These are phyloP conservation scores for Triticum aestivum DNA, from an alignment of 176 grass and related monocot species.

Conservation along the genomic window DNA sequence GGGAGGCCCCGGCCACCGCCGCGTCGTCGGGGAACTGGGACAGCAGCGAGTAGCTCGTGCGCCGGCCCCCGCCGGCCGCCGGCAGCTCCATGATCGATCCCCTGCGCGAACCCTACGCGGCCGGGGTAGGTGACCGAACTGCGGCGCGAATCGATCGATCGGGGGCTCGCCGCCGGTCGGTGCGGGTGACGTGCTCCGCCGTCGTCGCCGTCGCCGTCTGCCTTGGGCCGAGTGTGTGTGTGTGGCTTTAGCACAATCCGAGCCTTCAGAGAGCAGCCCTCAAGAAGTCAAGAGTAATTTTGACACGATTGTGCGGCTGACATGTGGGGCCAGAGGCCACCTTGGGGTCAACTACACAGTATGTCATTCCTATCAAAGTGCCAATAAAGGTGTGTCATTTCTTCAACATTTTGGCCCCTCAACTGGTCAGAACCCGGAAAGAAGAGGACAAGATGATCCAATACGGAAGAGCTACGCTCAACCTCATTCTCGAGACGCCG, in stretches of 20 bases:
- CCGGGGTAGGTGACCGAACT: not conserved
- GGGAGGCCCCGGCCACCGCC: not conserved
- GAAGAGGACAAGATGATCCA: too few species aligned
- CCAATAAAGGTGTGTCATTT: too few species aligned
- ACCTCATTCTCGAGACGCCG: too few species aligned
- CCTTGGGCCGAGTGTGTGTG: not conserved
- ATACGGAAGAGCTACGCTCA: too few species aligned
- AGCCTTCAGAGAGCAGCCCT: not conserved
- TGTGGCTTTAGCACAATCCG: not conserved
- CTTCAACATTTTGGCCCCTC: too few species aligned
- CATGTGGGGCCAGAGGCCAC: too few species aligned
- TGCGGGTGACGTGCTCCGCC: not conserved
- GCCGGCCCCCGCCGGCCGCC: conserved; percentile 23
- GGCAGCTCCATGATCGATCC: conserved; percentile 42
- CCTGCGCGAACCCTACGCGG: not conserved
- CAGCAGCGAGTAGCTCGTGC: conserved; percentile 55
- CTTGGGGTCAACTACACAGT: too few species aligned
- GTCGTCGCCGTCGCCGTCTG: not conserved
- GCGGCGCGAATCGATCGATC: not conserved
- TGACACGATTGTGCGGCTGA: too few species aligned
- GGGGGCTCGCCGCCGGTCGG: too few species aligned
- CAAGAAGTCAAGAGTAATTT: too few species aligned
- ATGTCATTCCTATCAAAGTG: too few species aligned
- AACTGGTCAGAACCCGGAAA: too few species aligned
- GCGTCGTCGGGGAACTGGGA: conserved; percentile 54